Evolutionary conservation across 345 rosid species (phyloP).

Genomic region (Noccaea caerulescens): DNA sequence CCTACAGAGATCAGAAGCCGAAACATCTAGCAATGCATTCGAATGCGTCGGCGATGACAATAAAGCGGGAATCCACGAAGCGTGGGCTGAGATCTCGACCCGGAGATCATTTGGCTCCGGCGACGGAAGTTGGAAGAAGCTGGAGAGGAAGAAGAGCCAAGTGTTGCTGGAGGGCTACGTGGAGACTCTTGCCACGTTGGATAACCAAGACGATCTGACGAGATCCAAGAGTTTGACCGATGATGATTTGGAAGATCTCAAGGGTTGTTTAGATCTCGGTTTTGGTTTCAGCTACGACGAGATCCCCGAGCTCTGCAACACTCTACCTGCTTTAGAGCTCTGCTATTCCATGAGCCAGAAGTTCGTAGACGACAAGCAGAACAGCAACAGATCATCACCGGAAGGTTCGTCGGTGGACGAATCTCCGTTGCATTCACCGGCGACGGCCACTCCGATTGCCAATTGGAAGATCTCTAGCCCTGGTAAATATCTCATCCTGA

Average conservation of each 20-base stretch:
- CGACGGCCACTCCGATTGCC: slow-evolving; percentile 47
- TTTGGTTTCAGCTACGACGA: slow-evolving; percentile 93
- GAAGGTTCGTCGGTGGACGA: slow-evolving; percentile 49
- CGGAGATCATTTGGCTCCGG: slow-evolving; percentile 17
- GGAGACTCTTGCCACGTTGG: slow-evolving; percentile 37
- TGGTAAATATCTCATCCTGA: slow-evolving; percentile 49
- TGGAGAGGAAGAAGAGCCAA: slow-evolving; percentile 73
- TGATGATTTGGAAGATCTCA: slow-evolving; percentile 88
- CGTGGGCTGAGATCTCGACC: slow-evolving; percentile 28
- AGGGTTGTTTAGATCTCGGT: slow-evolving; percentile 92
- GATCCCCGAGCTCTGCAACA: slow-evolving; percentile 93
- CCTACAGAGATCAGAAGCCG: not conserved
- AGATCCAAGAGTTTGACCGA: slow-evolving; percentile 88
- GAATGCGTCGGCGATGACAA: not conserved
- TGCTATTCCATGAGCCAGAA: slow-evolving; percentile 95
- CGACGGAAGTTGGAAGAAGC: slow-evolving; percentile 25
- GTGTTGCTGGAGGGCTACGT: slow-evolving; percentile 81
- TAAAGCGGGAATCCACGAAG: slow-evolving; percentile 16
- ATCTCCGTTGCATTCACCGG: slow-evolving; percentile 33
- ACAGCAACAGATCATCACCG: slow-evolving; percentile 47
- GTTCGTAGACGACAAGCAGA: slow-evolving; percentile 65
- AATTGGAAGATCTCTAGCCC: slow-evolving; percentile 97
- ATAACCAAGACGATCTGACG: slow-evolving; percentile 56
- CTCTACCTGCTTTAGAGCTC: slow-evolving; percentile 90
- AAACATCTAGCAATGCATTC: slow-evolving; percentile 1